Evolutionary conservation across 2,329 filamentous ascomycete genomes (phyloP).

Genomic region (Cytospora paraplurivora): DNA sequence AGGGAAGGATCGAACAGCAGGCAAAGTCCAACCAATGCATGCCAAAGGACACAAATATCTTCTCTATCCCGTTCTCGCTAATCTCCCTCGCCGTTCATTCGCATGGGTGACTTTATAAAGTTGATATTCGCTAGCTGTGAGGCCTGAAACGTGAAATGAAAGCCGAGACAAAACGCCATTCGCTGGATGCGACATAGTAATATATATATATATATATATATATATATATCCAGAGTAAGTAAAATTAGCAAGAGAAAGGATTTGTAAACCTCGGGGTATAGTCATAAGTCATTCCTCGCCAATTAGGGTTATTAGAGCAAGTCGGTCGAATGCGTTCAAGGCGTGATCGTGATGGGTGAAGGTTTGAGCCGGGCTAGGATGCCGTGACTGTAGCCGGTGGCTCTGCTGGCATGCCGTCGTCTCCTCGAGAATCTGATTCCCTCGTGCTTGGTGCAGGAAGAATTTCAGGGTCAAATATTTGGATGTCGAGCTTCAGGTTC

Average conservation of each 20-base stretch:
- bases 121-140: not conserved
- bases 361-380: constrained; percentile 5
- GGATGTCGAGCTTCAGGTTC: constrained; percentile 68
- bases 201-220: constrained; percentile 15
- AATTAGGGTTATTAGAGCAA: constrained; percentile 21
- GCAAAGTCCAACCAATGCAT: not conserved
- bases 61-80: not conserved
- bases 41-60: not conserved
- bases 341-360: constrained; percentile 11
- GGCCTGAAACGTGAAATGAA: constrained; percentile 3
- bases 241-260: constrained; percentile 9
- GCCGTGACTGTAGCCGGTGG: constrained; percentile 19
- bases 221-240: constrained; percentile 3
- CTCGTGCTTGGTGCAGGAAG: constrained; percentile 52
- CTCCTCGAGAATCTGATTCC: constrained; percentile 22
- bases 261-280: constrained; percentile 24
- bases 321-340: constrained; percentile 7
- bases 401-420: constrained; percentile 22
- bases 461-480: constrained; percentile 78
- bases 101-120: not conserved
- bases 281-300: constrained; percentile 27
- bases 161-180: constrained; percentile 24
- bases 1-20: not conserved
- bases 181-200: constrained; percentile 24
- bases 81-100: not conserved